A percentile compares a stretch with the other conserved stretches of the same genome.
phyloP scores from a whole-genome alignment of 2,329 filamentous ascomycete species.

The Cadophora gregata region DNA sequence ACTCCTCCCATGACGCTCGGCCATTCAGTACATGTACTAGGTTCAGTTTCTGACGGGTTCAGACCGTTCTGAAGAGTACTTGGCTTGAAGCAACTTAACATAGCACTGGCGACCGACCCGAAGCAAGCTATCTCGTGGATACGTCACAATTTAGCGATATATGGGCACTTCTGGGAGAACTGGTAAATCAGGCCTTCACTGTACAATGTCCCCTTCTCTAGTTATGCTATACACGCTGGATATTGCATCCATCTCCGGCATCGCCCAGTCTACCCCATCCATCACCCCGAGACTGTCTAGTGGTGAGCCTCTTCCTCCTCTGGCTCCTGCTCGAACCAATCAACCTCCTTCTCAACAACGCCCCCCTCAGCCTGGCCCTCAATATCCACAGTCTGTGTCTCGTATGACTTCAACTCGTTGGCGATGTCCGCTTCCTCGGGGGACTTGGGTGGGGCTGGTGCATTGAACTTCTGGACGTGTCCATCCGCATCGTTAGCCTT shows the following conservation, averaged over 20 bases:
- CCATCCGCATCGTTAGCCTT: constrained; percentile 89
- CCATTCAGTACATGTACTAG: no score
- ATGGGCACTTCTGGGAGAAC: not conserved
- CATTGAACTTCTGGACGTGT: constrained; percentile 85
- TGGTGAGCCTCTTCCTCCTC: constrained; percentile 53
- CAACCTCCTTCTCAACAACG: constrained; percentile 62
- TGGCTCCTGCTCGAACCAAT: constrained; percentile 85
- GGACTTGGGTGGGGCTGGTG: constrained; percentile 81
- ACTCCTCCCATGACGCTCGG: no score
- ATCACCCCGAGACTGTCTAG: constrained; percentile 32
- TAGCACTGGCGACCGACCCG: not conserved
- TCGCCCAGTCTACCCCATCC: not conserved
- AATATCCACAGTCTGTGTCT: constrained; percentile 90
- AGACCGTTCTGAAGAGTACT: no score
- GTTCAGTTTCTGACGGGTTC: no score
- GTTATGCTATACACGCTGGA: constrained; percentile 37
- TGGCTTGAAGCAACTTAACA: not conserved
- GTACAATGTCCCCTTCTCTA: constrained; percentile 38
- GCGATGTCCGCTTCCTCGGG: constrained; percentile 95
- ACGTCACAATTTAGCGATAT: not conserved
- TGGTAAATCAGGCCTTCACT: constrained; percentile 27
- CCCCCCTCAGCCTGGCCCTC: constrained; percentile 78
- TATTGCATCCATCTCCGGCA: constrained; percentile 18
- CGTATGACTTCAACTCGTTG: constrained; percentile 91
- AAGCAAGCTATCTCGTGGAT: not conserved